A percentile compares a stretch with the other conserved stretches of the same genome.
Evolutionary conservation across 176 grass and related monocot genomes (phyloP).

Genomic region (Cenchrus fungigraminus): DNA sequence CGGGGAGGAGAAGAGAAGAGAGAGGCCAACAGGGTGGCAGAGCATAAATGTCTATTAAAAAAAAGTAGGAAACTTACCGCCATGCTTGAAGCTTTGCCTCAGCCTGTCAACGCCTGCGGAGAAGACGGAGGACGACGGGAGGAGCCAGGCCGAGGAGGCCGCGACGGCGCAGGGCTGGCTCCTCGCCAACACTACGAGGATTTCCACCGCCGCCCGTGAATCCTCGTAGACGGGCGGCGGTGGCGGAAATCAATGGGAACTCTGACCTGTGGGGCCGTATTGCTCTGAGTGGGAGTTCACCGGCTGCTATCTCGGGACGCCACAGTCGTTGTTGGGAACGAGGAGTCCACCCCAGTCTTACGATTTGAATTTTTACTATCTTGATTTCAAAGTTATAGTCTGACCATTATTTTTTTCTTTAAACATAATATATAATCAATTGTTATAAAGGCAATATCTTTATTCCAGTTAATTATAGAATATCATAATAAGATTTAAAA

Average conservation of each 20-base stretch:
- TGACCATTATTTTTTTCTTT: neutral
- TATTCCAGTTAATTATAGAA: too few relatives aligned
- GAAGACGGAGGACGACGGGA: neutral
- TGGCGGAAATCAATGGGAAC: too few relatives aligned
- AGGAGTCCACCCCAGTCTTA: neutral
- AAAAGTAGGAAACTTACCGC: slow-evolving; percentile 1
- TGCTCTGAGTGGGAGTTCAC: neutral
- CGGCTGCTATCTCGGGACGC: neutral
- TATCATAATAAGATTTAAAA: too few relatives aligned
- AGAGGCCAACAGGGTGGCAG: neutral
- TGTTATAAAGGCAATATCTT: too few relatives aligned
- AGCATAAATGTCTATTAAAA: neutral
- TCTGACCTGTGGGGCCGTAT: neutral
- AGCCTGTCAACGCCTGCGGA: neutral
- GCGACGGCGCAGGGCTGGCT: neutral
- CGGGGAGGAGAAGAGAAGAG: neutral
- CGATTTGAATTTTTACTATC: too few relatives aligned
- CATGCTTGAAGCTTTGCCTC: slow-evolving; percentile 35
- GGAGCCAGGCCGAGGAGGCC: neutral
- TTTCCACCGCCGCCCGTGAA: neutral
- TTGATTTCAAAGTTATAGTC: too few relatives aligned
- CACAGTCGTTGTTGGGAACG: neutral
- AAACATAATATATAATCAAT: too few relatives aligned
- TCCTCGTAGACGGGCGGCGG: too few relatives aligned
- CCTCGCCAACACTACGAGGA: neutral